phyloP scores from a whole-genome alignment of 1,284 basidiomycete genomes.

The Stygiomarasmius scandens region DNA sequence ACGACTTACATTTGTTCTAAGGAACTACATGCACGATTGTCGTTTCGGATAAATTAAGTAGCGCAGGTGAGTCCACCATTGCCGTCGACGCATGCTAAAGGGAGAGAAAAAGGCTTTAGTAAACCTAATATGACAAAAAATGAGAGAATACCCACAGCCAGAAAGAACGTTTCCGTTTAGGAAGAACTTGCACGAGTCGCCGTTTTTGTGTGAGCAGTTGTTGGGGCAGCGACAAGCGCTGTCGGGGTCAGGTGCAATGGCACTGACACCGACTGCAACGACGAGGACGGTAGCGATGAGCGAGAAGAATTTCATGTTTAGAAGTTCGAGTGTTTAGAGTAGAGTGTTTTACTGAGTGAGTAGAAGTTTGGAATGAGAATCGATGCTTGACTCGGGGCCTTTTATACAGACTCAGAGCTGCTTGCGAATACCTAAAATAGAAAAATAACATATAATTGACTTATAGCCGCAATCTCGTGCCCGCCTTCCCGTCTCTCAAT shows the following conservation, averaged over 20 bases:
- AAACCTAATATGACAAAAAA: background rate
- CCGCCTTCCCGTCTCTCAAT: too few species aligned
- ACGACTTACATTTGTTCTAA: too few species aligned
- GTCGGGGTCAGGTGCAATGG: conserved; percentile 5
- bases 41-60: background rate
- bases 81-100: conserved; percentile 4
- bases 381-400: background rate
- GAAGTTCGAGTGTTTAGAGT: background rate
- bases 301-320: conserved; percentile 9
- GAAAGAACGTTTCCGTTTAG: background rate
- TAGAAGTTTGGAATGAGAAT: background rate
- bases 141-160: background rate
- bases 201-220: conserved; percentile 2
- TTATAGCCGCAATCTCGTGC: too few species aligned
- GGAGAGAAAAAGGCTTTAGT: background rate
- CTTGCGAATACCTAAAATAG: background rate
- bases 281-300: conserved; percentile 3
- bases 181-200: conserved; percentile 3
- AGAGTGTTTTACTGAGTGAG: background rate
- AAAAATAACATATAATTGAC: too few species aligned
- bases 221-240: conserved; percentile 9
- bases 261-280: conserved; percentile 6
- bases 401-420: background rate
- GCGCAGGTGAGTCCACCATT: conserved; percentile 8
- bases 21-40: too few species aligned